phyloP scores from a whole-genome alignment of 2,329 filamentous ascomycete genomes.

The Fusarium pseudonygamai region DNA sequence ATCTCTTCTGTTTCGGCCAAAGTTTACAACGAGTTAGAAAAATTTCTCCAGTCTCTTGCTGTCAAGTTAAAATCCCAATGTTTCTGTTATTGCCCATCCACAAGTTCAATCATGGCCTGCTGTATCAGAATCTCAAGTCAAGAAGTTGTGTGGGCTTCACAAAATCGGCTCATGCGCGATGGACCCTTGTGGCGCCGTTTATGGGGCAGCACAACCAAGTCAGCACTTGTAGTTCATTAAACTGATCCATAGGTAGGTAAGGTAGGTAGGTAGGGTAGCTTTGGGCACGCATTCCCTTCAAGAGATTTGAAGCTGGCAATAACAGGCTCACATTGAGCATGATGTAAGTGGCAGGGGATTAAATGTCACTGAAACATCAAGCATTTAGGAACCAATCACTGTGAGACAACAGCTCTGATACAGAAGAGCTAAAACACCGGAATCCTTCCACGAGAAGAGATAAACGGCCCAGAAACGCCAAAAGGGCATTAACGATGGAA shows the following conservation, averaged over 20 bases:
- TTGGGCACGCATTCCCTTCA: not conserved
- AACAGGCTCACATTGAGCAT: conserved; percentile 9
- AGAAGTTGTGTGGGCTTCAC: conserved; percentile 15
- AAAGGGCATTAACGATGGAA: not conserved
- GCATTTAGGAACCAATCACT: not conserved
- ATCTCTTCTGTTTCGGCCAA: conserved; percentile 23
- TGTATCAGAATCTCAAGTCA: not conserved
- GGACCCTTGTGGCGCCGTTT: conserved; percentile 36
- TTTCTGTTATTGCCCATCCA: not conserved
- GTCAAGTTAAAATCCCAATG: not conserved
- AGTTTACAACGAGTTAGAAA: conserved; percentile 8
- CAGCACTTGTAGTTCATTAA: conserved; percentile 2
- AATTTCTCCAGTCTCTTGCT: not conserved
- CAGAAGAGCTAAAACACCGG: not conserved
- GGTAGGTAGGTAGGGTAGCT: not conserved
- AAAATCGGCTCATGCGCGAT: conserved; percentile 36
- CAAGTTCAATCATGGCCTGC: not conserved
- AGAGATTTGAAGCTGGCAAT: not conserved
- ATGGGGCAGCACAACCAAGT: conserved; percentile 16
- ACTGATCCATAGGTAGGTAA: not conserved
- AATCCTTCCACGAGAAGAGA: not conserved
- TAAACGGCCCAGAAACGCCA: not conserved
- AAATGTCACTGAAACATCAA: conserved; percentile 21
- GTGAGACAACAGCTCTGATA: not conserved
- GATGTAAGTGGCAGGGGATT: conserved; percentile 27